These are phyloP conservation scores for Cystofilobasidium capitatum DNA, from an alignment of 768 basidiomycete genomes.

Conservation along the genomic window DNA sequence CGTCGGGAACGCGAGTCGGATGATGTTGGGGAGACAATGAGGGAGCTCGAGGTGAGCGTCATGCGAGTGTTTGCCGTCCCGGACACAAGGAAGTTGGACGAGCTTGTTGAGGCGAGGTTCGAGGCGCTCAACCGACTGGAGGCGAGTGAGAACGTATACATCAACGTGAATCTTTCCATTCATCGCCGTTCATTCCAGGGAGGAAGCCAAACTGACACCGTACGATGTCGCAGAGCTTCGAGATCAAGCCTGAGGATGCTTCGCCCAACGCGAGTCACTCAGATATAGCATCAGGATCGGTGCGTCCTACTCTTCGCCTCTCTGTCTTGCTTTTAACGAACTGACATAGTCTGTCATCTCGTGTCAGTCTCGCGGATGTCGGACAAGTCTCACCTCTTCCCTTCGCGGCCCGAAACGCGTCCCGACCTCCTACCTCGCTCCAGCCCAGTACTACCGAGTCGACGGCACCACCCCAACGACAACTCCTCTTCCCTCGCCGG, in stretches of 20 bases:
- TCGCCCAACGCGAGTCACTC: neutral
- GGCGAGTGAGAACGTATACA: slow-evolving; percentile 8
- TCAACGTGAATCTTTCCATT: no score
- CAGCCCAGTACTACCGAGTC: slow-evolving; percentile 7
- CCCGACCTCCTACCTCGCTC: slow-evolving; percentile 6
- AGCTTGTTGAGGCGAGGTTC: neutral
- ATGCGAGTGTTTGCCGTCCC: slow-evolving; percentile 11
- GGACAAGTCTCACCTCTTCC: neutral
- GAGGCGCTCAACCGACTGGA: slow-evolving; percentile 3
- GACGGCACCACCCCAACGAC: neutral
- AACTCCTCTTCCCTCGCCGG: neutral
- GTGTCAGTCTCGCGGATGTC: neutral
- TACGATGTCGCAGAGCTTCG: no score
- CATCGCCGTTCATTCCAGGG: no score
- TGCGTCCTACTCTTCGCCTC: neutral
- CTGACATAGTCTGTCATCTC: neutral
- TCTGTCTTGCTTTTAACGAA: no score
- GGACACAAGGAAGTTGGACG: slow-evolving; percentile 1
- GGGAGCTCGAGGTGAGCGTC: slow-evolving; percentile 7
- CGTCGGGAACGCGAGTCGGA: neutral
- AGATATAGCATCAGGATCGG: neutral
- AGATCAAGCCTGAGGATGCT: neutral
- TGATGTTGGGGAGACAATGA: neutral
- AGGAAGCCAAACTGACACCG: no score
- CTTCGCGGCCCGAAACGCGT: no score